Conservation (phyloP, 139 green algal species). For the Limnomonas spitsbergensis region DNA sequence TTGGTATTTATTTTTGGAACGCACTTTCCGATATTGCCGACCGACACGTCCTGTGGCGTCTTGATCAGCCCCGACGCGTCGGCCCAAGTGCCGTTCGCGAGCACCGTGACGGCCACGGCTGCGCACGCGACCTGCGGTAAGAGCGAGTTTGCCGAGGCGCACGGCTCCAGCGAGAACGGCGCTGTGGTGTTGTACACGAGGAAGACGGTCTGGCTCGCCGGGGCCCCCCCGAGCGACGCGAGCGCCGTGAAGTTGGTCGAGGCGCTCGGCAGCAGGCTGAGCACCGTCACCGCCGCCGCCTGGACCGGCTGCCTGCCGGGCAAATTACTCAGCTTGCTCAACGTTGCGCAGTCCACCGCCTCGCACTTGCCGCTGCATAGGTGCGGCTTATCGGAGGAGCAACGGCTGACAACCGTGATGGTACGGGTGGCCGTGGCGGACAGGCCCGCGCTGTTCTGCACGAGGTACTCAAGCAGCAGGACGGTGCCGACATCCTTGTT, state of each 20-base stretch:
- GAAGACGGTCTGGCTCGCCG: constrained; percentile 1
- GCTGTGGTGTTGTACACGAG: neutral
- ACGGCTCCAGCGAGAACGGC: neutral
- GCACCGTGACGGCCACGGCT: neutral
- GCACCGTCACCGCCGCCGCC: neutral
- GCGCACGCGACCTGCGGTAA: neutral
- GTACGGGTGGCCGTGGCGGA: constrained; percentile 15
- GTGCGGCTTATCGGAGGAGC: neutral
- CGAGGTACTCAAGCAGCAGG: neutral
- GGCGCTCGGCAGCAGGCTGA: constrained; percentile 7
- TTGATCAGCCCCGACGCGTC: neutral
- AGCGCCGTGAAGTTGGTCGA: constrained; percentile 10
- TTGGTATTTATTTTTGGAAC: too few species aligned
- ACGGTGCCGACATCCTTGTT: neutral
- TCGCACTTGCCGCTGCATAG: neutral
- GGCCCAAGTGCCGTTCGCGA: neutral
- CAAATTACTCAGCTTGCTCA: neutral
- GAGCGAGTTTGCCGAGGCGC: neutral
- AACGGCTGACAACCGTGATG: constrained; percentile 18
- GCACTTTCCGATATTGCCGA: too few species aligned
- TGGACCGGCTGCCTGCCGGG: neutral
- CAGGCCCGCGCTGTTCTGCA: constrained; percentile 7
- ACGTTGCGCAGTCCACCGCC: neutral
- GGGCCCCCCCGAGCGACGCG: neutral
- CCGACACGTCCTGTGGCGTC: too few species aligned